These are phyloP conservation scores for Candida nanaspora DNA, from an alignment of 805 yeast species.

Conservation along the genomic window DNA sequence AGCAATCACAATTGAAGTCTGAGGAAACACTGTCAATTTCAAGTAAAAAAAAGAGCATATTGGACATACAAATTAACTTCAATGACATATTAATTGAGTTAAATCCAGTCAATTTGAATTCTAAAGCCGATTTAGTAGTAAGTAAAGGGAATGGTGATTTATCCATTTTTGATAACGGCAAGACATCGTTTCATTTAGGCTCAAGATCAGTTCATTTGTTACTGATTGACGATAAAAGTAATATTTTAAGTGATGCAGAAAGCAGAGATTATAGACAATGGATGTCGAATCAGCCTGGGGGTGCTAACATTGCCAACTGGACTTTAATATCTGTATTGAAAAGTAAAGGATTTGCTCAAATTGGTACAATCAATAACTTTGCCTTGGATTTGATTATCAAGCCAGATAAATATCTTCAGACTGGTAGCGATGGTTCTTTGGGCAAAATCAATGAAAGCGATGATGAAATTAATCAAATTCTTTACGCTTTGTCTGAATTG, in stretches of 20 bases:
- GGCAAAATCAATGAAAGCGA: too few species aligned
- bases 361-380: slow-evolving; percentile 38
- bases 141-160: slow-evolving; percentile 50
- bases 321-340: slow-evolving; percentile 33
- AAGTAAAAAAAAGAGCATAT: not conserved
- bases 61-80: slow-evolving; percentile 22
- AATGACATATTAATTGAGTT: slow-evolving; percentile 55
- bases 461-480: not conserved
- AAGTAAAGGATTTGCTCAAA: slow-evolving; percentile 43
- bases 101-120: slow-evolving; percentile 50
- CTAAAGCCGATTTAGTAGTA: slow-evolving; percentile 47
- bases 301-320: slow-evolving; percentile 24
- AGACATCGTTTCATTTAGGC: slow-evolving; percentile 32
- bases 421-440: not conserved
- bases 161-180: slow-evolving; percentile 18
- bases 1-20: not conserved
- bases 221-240: slow-evolving; percentile 55
- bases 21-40: too few species aligned
- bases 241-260: slow-evolving; percentile 25
- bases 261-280: slow-evolving; percentile 15
- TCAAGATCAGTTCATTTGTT: slow-evolving; percentile 43
- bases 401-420: not conserved
- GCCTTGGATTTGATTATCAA: slow-evolving; percentile 24
- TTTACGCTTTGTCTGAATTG: slow-evolving; percentile 31
- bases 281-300: slow-evolving; percentile 8